phyloP scores from a whole-genome alignment of 2,329 filamentous ascomycete species.

The Hypoxylon sp. region DNA sequence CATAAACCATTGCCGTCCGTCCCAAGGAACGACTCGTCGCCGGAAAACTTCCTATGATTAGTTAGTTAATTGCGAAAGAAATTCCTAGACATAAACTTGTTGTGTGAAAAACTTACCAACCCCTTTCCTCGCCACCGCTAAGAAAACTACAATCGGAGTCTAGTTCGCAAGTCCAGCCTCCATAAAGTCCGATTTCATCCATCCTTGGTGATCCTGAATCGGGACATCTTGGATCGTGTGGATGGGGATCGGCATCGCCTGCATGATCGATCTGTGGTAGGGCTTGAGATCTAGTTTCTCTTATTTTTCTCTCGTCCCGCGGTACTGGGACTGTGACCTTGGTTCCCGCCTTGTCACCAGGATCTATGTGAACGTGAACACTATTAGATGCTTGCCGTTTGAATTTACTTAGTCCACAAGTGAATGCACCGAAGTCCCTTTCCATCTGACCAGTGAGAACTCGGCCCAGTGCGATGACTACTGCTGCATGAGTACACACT shows the following conservation, averaged over 20 bases:
- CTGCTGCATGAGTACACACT: conserved; percentile 91
- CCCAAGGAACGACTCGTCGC: conserved; percentile 59
- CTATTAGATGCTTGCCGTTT: conserved; percentile 50
- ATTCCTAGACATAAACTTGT: conserved; percentile 15
- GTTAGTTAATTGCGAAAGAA: conserved; percentile 35
- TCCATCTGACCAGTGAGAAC: conserved; percentile 82
- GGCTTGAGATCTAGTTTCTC: conserved; percentile 53
- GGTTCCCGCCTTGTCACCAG: conserved; percentile 21
- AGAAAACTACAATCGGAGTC: conserved; percentile 92
- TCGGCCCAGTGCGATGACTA: conserved; percentile 88
- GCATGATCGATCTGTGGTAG: conserved; percentile 39
- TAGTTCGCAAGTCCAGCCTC: conserved; percentile 83
- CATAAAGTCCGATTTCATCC: conserved; percentile 73
- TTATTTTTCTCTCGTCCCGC: conserved; percentile 30
- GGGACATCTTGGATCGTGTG: conserved; percentile 53
- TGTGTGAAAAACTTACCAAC: conserved; percentile 76
- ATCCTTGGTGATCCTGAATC: conserved; percentile 58
- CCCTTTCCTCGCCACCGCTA: conserved; percentile 84
- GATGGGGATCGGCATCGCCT: conserved; percentile 46
- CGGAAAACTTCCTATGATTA: conserved; percentile 57
- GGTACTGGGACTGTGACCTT: conserved; percentile 16
- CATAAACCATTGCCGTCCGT: conserved; percentile 45
- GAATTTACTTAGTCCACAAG: conserved; percentile 82
- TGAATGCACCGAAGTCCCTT: conserved; percentile 89
- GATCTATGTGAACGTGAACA: conserved; percentile 7